phyloP scores from a whole-genome alignment of 2,329 filamentous ascomycete species.

The Dichotomopilus funicola region DNA sequence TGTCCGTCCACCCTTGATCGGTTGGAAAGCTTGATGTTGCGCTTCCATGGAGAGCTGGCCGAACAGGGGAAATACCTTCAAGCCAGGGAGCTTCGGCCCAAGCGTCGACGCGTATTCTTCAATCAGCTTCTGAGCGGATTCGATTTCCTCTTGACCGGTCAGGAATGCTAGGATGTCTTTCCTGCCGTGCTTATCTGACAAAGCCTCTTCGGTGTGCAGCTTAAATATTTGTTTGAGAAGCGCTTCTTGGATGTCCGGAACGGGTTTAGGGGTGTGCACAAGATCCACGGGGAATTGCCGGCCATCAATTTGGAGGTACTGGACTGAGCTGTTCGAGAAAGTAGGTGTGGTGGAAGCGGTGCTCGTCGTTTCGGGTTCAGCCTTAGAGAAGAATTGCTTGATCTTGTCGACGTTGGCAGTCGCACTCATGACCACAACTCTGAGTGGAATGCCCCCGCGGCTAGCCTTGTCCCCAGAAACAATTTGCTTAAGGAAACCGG shows the following conservation, averaged over 20 bases:
- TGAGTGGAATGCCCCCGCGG: constrained; percentile 67
- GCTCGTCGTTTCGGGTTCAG: no score
- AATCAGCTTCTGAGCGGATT: constrained; percentile 70
- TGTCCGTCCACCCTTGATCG: constrained; percentile 62
- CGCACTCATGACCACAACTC: constrained; percentile 94
- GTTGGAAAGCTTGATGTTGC: constrained; percentile 80
- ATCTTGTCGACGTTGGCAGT: constrained; percentile 83
- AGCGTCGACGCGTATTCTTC: constrained; percentile 72
- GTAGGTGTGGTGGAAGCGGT: no score
- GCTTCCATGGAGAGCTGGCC: constrained; percentile 81
- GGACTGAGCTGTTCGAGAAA: no score
- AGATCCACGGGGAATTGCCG: constrained; percentile 81
- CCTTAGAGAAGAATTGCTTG: constrained; percentile 70
- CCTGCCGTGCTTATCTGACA: constrained; percentile 56
- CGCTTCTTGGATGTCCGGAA: constrained; percentile 75
- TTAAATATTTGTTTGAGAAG: constrained; percentile 77
- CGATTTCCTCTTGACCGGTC: constrained; percentile 88
- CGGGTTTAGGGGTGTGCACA: constrained; percentile 64
- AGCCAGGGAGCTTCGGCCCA: constrained; percentile 65
- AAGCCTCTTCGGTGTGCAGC: constrained; percentile 77
- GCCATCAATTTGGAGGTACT: constrained; percentile 70
- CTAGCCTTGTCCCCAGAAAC: constrained; percentile 55
- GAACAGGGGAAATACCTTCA: constrained; percentile 73
- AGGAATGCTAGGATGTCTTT: constrained; percentile 86
- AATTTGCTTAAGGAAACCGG: constrained; percentile 81